These are phyloP conservation scores for Annulohypoxylon truncatum DNA, from an alignment of 2,329 filamentous ascomycete genomes.

Conservation along the genomic window DNA sequence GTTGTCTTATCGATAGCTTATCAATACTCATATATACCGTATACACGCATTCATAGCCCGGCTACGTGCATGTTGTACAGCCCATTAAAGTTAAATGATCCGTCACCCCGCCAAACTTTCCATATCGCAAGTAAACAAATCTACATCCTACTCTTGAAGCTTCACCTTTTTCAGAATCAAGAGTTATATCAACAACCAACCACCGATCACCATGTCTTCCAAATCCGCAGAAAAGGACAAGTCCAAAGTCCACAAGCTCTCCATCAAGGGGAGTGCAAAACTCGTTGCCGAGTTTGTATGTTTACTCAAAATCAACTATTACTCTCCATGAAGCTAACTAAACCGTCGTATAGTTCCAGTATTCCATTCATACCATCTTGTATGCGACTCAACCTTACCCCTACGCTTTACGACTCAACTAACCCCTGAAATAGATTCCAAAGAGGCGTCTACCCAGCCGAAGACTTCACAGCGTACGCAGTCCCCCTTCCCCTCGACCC, in stretches of 20 bases:
- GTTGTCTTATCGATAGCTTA: conserved; percentile 28
- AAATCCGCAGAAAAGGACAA: conserved; percentile 68
- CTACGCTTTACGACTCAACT: not conserved
- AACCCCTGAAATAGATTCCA: conserved; percentile 74
- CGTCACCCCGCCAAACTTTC: conserved; percentile 47
- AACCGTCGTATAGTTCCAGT: conserved; percentile 78
- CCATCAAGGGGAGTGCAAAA: conserved; percentile 85
- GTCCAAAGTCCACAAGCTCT: conserved; percentile 94
- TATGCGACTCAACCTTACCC: conserved; percentile 56
- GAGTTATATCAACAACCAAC: not conserved
- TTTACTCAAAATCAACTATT: conserved; percentile 41
- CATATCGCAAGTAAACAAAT: conserved; percentile 46
- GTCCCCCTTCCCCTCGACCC: not conserved
- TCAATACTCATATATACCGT: not conserved
- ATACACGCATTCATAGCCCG: not conserved
- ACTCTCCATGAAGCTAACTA: not conserved
- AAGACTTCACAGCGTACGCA: conserved; percentile 91
- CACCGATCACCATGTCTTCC: conserved; percentile 44
- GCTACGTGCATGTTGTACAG: not conserved
- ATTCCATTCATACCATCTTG: conserved; percentile 97
- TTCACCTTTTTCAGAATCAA: not conserved
- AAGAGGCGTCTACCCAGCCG: conserved; percentile 85
- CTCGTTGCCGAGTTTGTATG: conserved; percentile 94
- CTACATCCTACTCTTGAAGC: conserved; percentile 3
- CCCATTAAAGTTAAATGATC: not conserved